These are phyloP conservation scores for Salix viminalis DNA, from an alignment of 345 rosid genomes.

Conservation along the genomic window DNA sequence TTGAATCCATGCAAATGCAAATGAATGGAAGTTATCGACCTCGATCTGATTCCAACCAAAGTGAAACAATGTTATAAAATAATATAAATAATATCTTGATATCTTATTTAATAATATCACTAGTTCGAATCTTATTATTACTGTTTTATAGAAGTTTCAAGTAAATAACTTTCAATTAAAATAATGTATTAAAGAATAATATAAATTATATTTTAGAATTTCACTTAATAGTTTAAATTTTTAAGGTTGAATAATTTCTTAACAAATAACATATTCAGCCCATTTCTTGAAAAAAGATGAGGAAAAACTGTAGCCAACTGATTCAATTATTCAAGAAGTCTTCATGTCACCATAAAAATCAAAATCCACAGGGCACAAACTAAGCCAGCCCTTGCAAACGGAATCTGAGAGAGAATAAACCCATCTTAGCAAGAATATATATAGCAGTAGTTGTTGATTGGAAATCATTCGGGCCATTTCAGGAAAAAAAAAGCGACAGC, in stretches of 20 bases:
- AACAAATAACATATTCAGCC: no score
- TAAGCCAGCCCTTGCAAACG: not conserved
- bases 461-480: not conserved
- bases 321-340: not conserved
- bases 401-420: not conserved
- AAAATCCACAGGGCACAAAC: not conserved
- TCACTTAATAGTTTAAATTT: accelerated
- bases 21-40: not conserved
- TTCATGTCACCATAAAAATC: not conserved
- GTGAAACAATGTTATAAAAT: no score
- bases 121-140: accelerated
- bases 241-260: no score
- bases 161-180: accelerated
- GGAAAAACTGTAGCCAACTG: not conserved
- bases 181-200: no score
- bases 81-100: no score
- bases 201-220: no score
- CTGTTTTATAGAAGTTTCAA: no score
- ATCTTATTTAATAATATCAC: no score
- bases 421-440: not conserved
- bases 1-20: not conserved
- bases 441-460: not conserved
- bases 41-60: not conserved
- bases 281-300: no score
- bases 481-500: not conserved